Conservation (phyloP, 2,329 filamentous ascomycete species). For the Alternaria gaisen region DNA sequence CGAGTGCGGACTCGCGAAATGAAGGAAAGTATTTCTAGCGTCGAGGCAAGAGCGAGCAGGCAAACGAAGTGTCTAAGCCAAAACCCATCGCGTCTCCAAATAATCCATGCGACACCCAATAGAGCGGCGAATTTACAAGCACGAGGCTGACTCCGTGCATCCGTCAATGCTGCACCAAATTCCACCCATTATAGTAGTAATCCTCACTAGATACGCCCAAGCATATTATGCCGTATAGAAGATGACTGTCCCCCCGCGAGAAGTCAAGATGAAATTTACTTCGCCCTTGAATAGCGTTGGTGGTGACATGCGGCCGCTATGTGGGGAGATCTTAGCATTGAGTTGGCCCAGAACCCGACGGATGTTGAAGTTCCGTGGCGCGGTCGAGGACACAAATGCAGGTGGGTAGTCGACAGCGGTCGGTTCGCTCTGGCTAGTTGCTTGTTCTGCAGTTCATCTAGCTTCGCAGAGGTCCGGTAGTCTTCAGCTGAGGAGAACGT, state of each 20-base stretch:
- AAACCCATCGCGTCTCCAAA: rapidly evolving
- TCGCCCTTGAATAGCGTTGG: not conserved
- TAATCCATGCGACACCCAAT: not conserved
- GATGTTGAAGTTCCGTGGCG: not conserved
- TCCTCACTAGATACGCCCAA: not conserved
- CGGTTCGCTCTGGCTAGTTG: not conserved
- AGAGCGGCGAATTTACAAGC: not conserved
- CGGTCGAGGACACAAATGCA: not conserved
- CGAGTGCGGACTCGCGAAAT: not conserved
- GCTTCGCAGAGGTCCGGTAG: not conserved
- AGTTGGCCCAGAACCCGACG: not conserved
- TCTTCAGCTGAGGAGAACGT: not conserved
- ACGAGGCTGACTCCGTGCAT: not conserved
- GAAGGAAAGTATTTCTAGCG: not conserved
- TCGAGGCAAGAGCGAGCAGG: not conserved
- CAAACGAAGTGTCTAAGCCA: too few species aligned
- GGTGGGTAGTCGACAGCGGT: not conserved
- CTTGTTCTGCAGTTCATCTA: not conserved
- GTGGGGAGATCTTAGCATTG: not conserved
- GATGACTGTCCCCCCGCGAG: not conserved
- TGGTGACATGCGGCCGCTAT: not conserved
- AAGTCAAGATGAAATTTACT: not conserved
- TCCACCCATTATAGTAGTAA: not conserved
- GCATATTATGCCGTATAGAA: not conserved
- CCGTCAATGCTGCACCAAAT: not conserved